Conservation (phyloP, 2,329 filamentous ascomycete genomes). For the Colletotrichum destructivum region DNA sequence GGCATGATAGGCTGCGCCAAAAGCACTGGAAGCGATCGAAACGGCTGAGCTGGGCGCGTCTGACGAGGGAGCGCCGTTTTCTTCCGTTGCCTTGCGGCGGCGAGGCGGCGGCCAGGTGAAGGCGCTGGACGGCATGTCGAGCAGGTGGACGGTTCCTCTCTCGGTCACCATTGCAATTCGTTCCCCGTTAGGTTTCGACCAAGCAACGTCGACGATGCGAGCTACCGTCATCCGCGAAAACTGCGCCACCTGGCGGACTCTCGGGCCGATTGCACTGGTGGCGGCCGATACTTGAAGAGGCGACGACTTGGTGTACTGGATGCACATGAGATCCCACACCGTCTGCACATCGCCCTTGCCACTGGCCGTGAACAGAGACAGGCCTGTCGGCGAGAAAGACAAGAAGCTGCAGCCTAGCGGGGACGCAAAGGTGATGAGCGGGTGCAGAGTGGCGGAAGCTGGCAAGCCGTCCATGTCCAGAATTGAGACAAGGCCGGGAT, state of each 20-base stretch:
- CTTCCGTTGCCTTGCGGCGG: slow-evolving; percentile 61
- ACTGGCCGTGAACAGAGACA: slow-evolving; percentile 84
- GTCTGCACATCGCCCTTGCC: slow-evolving; percentile 87
- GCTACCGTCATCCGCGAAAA: slow-evolving; percentile 94
- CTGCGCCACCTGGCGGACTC: slow-evolving; percentile 87
- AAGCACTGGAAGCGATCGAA: slow-evolving; percentile 78
- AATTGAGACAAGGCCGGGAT: slow-evolving; percentile 82
- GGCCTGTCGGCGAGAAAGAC: slow-evolving; percentile 81
- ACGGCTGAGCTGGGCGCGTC: slow-evolving; percentile 71
- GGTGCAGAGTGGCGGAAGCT: slow-evolving; percentile 68
- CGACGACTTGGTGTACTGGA: slow-evolving; percentile 75
- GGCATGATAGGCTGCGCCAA: slow-evolving; percentile 79
- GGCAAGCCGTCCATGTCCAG: slow-evolving; percentile 77
- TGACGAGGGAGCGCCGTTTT: slow-evolving; percentile 62
- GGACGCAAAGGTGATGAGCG: slow-evolving; percentile 79
- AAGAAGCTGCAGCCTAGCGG: slow-evolving; percentile 85
- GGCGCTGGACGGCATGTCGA: slow-evolving; percentile 86
- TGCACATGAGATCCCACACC: slow-evolving; percentile 83
- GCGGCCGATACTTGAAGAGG: slow-evolving; percentile 66
- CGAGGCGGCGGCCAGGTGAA: slow-evolving; percentile 89
- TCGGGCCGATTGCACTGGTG: slow-evolving; percentile 63
- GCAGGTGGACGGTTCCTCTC: slow-evolving; percentile 93
- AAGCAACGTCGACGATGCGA: slow-evolving; percentile 90
- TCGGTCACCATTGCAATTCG: slow-evolving; percentile 92
- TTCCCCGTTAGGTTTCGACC: slow-evolving; percentile 86